Base-by-base conservation (phyloP, 495 filamentous ascomycete species). In the Penicillium paxilli region DNA sequence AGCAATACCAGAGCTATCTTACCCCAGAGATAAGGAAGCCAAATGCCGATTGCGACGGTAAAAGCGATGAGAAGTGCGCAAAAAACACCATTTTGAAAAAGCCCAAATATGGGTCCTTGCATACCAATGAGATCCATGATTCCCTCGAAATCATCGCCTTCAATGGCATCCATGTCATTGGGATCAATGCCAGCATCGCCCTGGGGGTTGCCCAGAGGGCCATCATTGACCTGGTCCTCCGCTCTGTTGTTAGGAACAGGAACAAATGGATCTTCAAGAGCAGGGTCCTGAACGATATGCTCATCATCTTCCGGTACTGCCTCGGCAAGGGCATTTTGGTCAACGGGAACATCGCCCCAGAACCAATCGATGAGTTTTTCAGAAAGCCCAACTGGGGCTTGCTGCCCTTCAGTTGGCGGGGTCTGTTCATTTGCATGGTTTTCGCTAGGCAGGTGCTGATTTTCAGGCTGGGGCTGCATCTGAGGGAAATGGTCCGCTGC, bases 141-240 rank as follows among this genome's bases (percentile, higher is more conserved):
- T 5, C 94, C 94, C 67, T 99, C 94, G n/a, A 99, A 83, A 60
- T 99, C 94, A 70, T 99, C 94, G 9, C 87, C 90, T 58, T 98
- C 94, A 28, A 83, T 71, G 28, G 73, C 81, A 56, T 85, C 83
- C 41, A 71, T 60, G 48, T 83, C 80, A 46, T 88, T 86, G 5
- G 76, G 66, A 61, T 88, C 84, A 25, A 81, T 40, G 9, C 74
- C 83, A 21, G 74, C 78, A 49, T 77, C 72, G 23, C 69, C 73
- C 23, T 73, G 73, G 6, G 35, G 35, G n/a, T 7, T 16, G 35
- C 35, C 35, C 5, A 45, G 49, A 14, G 51, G 69, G 10, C 69
- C 67, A 37, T 65, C 57, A 19, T 51, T 47, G n/a, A 37, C 50
- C 16, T n/a, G 53, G 4, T 56, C 52, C 14, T 60, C 53, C 23